These are phyloP conservation scores for Pugionium dolabratum DNA, from an alignment of 345 rosid genomes.

Conservation along the genomic window DNA sequence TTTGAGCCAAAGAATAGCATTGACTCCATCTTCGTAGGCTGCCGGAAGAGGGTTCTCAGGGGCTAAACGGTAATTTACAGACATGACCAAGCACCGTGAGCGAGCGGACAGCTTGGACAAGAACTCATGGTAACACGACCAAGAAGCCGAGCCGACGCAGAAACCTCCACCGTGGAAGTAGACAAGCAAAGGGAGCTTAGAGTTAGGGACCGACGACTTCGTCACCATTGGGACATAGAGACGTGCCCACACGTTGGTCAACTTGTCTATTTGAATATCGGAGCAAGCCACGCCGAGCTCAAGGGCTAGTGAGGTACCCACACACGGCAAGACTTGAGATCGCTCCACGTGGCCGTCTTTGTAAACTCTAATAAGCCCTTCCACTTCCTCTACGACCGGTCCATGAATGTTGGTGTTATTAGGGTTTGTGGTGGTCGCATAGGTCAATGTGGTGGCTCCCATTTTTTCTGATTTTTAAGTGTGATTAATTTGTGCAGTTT, in stretches of 20 bases:
- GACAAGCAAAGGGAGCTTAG: slow-evolving; percentile 57
- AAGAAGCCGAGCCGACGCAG: slow-evolving; percentile 61
- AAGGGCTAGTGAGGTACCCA: slow-evolving; percentile 42
- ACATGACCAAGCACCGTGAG: slow-evolving; percentile 51
- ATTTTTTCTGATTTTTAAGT: slow-evolving; percentile 10
- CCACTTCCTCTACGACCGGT: slow-evolving; percentile 53
- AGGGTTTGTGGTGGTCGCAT: slow-evolving; percentile 32
- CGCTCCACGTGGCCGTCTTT: slow-evolving; percentile 73
- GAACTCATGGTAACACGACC: slow-evolving; percentile 67
- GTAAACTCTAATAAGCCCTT: slow-evolving; percentile 65
- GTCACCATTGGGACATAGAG: slow-evolving; percentile 53
- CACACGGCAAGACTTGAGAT: slow-evolving; percentile 51
- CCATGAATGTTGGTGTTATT: slow-evolving; percentile 41
- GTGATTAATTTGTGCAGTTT: slow-evolving; percentile 9
- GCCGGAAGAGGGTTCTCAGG: slow-evolving; percentile 69
- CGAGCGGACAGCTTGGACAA: slow-evolving; percentile 46
- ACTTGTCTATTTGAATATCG: slow-evolving; percentile 55
- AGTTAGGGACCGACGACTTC: slow-evolving; percentile 32
- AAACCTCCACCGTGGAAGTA: slow-evolving; percentile 79
- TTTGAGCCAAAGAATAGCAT: slow-evolving; percentile 58
- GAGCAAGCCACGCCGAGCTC: slow-evolving; percentile 52
- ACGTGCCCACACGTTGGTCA: slow-evolving; percentile 64
- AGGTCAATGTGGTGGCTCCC: slow-evolving; percentile 35
- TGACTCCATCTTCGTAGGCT: slow-evolving; percentile 63
- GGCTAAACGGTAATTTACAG: slow-evolving; percentile 59